Evolutionary conservation across 2,329 filamentous ascomycete genomes (phyloP), one percentile per base, ranked within the genome.

Genomic region (Alternaria rosae): DNA sequence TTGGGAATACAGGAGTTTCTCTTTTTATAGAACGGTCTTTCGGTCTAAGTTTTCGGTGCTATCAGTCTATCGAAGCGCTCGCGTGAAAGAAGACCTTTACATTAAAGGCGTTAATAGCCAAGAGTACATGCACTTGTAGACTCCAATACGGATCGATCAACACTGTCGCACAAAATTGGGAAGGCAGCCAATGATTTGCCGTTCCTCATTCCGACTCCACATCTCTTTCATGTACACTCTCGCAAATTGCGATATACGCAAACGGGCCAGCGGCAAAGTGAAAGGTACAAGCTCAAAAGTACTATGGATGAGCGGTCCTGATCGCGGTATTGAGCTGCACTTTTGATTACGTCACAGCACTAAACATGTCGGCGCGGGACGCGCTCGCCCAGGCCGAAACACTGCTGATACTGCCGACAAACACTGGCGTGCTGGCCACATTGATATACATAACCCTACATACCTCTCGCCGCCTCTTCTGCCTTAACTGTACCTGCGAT

Each of bases 311-410:
- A 12, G 26, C 57, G 54, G 28, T 47, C 38, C 30, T 54, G 57
- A 52, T 54, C 41, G 41, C 51, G 51, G 51, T 32, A 56, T 63
- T 23, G 47, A 52, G 61, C 48, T 56, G 57, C 61, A 50, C 41
- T n/a, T 26, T 61, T 56, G 30, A 63, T 63, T 61, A 63, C 52
- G 57, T 63, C 61, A 60, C 52, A 21, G 30, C 20, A 20, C 26
- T 50, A 17, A 12, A 30, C 45, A 28, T 26, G 25, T 10, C 21
- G 13, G 47, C 30, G 47, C 54, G 62, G 61, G 44, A 55, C 62
- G 59, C 59, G 59, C 38, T 45, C 35, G 17, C 47, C 47, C 30
- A 13, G 12, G 54, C 26, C 59, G 54, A 61, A 62, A 64, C 62
- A 56, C 47, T 25, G 38, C 38, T 64, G 62, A 52, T 58, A 64